These are phyloP conservation scores for Aureobasidium uvarum DNA, from an alignment of 2,329 filamentous ascomycete genomes.

Conservation along the genomic window DNA sequence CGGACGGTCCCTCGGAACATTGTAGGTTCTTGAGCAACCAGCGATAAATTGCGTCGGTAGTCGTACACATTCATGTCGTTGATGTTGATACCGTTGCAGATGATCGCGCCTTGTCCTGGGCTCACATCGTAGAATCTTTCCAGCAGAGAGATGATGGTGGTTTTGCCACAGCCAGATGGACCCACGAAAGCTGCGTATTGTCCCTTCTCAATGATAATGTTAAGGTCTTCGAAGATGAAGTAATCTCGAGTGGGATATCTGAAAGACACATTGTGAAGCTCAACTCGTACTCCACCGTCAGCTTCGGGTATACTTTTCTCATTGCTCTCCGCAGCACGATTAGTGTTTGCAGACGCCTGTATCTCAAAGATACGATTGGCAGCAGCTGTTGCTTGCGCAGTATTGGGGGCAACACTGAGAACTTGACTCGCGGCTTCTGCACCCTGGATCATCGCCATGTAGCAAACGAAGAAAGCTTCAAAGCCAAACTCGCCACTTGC, in stretches of 20 bases:
- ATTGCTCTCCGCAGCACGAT: neutral
- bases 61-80: conserved; percentile 38
- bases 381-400: conserved; percentile 22
- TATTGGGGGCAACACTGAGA: conserved; percentile 52
- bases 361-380: conserved; percentile 24
- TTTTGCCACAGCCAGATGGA: conserved; percentile 43
- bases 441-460: conserved; percentile 10
- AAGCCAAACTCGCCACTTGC: conserved; percentile 38
- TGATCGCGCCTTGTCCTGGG: conserved; percentile 58
- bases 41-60: conserved; percentile 46
- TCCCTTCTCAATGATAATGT: conserved; percentile 38
- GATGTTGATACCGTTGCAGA: conserved; percentile 49
- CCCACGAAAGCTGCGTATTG: conserved; percentile 46
- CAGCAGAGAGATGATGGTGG: conserved; percentile 43
- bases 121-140: conserved; percentile 58
- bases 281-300: conserved; percentile 39
- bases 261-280: conserved; percentile 43
- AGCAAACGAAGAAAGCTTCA: conserved; percentile 51
- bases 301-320: conserved; percentile 15
- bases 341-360: neutral
- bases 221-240: conserved; percentile 51
- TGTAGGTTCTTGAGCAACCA: conserved; percentile 51
- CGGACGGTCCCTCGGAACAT: conserved; percentile 60
- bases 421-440: conserved; percentile 55
- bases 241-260: conserved; percentile 49